A percentile compares a stretch with the other conserved stretches of the same genome.
phyloP scores from a whole-genome alignment of 108 stramenopile species.

The Conticribra guillardii region DNA sequence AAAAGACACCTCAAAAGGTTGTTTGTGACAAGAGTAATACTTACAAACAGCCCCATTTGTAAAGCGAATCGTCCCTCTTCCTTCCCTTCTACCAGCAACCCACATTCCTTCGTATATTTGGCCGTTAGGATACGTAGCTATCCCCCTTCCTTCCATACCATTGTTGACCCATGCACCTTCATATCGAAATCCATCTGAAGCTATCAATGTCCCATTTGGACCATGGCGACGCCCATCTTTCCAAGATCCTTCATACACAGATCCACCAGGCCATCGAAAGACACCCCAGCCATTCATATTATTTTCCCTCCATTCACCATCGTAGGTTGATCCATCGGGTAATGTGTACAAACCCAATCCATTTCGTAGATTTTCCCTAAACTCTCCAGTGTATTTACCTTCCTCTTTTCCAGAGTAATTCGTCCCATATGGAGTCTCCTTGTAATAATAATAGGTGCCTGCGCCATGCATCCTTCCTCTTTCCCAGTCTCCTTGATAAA shows the following conservation, averaged over 20 bases:
- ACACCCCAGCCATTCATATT: slow-evolving; percentile 71
- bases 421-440: slow-evolving; percentile 3
- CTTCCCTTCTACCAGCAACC: slow-evolving; percentile 75
- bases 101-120: slow-evolving; percentile 88
- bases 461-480: slow-evolving; percentile 82
- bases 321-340: slow-evolving; percentile 75
- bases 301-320: slow-evolving; percentile 89
- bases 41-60: slow-evolving; percentile 82
- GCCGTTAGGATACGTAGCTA: slow-evolving; percentile 82
- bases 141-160: slow-evolving; percentile 91
- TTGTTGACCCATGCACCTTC: slow-evolving; percentile 90
- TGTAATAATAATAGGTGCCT: slow-evolving; percentile 80
- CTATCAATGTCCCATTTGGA: slow-evolving; percentile 72
- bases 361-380: slow-evolving; percentile 78
- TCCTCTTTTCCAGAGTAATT: slow-evolving; percentile 9
- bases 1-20: too few relatives aligned
- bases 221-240: slow-evolving; percentile 81
- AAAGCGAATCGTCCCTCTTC: slow-evolving; percentile 85
- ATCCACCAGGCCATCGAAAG: slow-evolving; percentile 81
- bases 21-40: slow-evolving; percentile 4
- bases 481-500: slow-evolving; percentile 90
- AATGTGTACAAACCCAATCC: slow-evolving; percentile 77
- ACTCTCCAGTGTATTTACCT: slow-evolving; percentile 83
- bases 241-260: slow-evolving; percentile 84
- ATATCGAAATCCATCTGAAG: slow-evolving; percentile 84